Evolutionary conservation across 169 alveolate species (phyloP).

Genomic region (Plasmodium adleri): DNA sequence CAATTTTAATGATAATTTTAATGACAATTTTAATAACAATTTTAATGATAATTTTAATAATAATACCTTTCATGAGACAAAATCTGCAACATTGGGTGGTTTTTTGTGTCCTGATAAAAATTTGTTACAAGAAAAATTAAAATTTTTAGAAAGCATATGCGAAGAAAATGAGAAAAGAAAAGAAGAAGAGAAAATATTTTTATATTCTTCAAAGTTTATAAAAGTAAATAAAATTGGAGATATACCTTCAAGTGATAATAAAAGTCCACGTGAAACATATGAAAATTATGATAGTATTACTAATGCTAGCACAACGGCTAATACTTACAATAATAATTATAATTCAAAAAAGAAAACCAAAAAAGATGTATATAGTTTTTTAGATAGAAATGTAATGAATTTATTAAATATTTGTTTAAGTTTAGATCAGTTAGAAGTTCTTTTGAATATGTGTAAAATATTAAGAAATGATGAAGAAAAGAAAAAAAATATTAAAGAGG

Average conservation of each 20-base stretch:
- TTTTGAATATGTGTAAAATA: conserved; percentile 55
- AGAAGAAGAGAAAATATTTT: conserved; percentile 42
- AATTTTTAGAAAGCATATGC: conserved; percentile 24
- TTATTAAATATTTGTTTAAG: conserved; percentile 45
- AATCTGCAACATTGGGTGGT: conserved; percentile 60
- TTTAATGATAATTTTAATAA: neutral
- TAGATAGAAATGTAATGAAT: conserved; percentile 28
- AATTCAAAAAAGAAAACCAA: neutral
- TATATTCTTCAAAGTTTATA: conserved; percentile 28
- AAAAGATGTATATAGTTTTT: conserved; percentile 10
- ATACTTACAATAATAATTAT: neutral
- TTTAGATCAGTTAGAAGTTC: conserved; percentile 51
- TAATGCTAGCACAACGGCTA: neutral
- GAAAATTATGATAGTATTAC: neutral
- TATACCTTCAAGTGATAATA: neutral
- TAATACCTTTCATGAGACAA: neutral
- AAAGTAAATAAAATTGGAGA: neutral
- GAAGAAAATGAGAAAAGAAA: conserved; percentile 83
- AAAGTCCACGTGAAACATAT: neutral
- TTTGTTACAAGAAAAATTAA: conserved; percentile 1
- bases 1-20: neutral
- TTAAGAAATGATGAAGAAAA: conserved; percentile 61
- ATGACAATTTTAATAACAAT: neutral
- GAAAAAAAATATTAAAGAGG: conserved; percentile 56
- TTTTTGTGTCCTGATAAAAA: conserved; percentile 38